Percentiles rank a stretch among this genome's conserved stretches.
These are phyloP conservation scores for Colletotrichum coccodes DNA, from an alignment of 2,329 filamentous ascomycete species.

Conservation along the genomic window DNA sequence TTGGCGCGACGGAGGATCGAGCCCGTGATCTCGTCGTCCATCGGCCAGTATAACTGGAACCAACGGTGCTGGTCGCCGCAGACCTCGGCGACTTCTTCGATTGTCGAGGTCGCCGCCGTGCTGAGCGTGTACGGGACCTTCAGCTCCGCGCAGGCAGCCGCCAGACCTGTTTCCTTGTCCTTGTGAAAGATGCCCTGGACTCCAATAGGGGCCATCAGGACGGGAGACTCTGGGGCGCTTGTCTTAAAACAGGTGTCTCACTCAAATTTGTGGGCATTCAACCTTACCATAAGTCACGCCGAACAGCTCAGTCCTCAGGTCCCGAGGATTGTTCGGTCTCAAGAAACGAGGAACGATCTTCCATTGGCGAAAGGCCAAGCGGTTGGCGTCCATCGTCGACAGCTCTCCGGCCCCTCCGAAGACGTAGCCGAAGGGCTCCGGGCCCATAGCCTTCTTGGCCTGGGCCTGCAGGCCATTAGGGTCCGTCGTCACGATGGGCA, in stretches of 20 bases:
- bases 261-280: background rate
- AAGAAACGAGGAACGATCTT: constrained; percentile 64
- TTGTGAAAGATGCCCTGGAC: constrained; percentile 75
- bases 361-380: constrained; percentile 64
- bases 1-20: constrained; percentile 72
- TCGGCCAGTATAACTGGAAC: constrained; percentile 83
- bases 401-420: constrained; percentile 70
- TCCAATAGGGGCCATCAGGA: constrained; percentile 75
- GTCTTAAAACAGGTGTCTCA: background rate
- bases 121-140: constrained; percentile 74
- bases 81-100: constrained; percentile 73
- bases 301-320: constrained; percentile 64
- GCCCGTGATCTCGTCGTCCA: constrained; percentile 71
- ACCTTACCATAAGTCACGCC: constrained; percentile 55
- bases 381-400: constrained; percentile 69
- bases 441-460: constrained; percentile 58
- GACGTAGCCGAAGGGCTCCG: constrained; percentile 67
- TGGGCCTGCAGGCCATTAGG: constrained; percentile 66
- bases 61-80: constrained; percentile 69
- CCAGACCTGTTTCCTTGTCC: constrained; percentile 72
- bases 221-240: constrained; percentile 51
- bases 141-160: constrained; percentile 68
- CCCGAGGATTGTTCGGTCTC: constrained; percentile 52
- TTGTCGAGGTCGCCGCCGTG: constrained; percentile 70
- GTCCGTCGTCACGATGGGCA: constrained; percentile 67